Evolutionary conservation across 805 yeast species (phyloP), one percentile per base, ranked within the genome.

Genomic region (Sugiyamaella chiloensis): DNA sequence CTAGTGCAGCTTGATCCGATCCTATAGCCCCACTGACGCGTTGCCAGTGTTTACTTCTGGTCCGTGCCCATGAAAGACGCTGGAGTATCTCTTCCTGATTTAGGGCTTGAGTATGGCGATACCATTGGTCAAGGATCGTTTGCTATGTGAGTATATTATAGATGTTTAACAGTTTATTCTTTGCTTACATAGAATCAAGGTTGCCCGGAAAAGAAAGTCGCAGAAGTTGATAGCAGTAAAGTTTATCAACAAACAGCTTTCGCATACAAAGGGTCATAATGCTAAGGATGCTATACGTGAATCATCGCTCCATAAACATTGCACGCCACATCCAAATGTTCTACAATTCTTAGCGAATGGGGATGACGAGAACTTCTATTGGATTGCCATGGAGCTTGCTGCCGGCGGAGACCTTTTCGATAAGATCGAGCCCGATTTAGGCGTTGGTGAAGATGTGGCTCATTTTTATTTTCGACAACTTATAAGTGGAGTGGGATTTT

Each of bases 381-480:
- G 84, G 78, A 72, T 85, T 50, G 78, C 78, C 2, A 67, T 85
- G 73, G 90, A 85, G 57, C 66, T 80, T 48, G 87, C 88, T 1
- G 73, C 74, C 21, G 86, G 87, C 50, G 93, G 93, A 12, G 93
- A 85, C 63, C 61, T 85, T 17, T 85, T 85, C 61, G 90, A 84
- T 57, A 85, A 84, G 62, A 84, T 85, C 51, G 88, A 83, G 60
- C 88, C 88, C 0, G 88, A 83, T 64, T 65, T 76, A 5, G 89
- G 89, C 1, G 80, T 83, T 2, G 84, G 79, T 52, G 76, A 73
- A 45, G 81, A 79, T 17, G 73, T 83, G 7, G 84, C 85, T 1
- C 86, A 81, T 48, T 79, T 83, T 60, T 83, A 82, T 59, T 83
- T 83, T 58, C 73, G 72, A 45, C 93, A 85, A 59, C 63, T 85